Conservation (phyloP, 2,329 filamentous ascomycete species). For the Colletotrichum cordylinicola region DNA sequence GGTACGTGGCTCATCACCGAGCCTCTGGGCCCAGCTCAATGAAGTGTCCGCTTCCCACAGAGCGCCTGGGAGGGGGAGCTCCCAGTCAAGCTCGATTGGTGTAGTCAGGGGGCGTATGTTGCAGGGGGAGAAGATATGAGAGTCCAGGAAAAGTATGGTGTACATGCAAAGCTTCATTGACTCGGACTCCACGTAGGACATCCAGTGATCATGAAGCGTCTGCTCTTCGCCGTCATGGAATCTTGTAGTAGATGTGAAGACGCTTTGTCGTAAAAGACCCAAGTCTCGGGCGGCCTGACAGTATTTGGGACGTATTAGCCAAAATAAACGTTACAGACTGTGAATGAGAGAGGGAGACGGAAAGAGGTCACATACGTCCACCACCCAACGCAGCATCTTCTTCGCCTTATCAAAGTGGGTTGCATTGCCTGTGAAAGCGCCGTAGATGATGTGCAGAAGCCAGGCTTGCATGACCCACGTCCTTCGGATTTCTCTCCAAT, state of each 20-base stretch:
- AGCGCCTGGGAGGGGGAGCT: slow-evolving; percentile 31
- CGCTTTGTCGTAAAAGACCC: slow-evolving; percentile 29
- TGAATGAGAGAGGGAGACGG: background rate
- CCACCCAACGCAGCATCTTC: slow-evolving; percentile 30
- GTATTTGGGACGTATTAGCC: background rate
- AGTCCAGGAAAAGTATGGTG: slow-evolving; percentile 33
- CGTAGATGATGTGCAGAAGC: slow-evolving; percentile 34
- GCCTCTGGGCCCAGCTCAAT: slow-evolving; percentile 28
- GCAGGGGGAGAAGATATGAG: slow-evolving; percentile 32
- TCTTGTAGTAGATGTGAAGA: slow-evolving; percentile 25
- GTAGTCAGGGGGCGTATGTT: slow-evolving; percentile 34
- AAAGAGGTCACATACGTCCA: slow-evolving; percentile 27
- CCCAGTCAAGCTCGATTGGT: slow-evolving; percentile 38
- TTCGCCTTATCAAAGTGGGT: slow-evolving; percentile 28
- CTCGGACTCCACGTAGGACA: slow-evolving; percentile 30
- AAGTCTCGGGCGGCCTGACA: slow-evolving; percentile 28
- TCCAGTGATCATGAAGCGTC: slow-evolving; percentile 27
- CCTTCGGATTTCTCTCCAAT: slow-evolving; percentile 27
- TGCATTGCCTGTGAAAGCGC: slow-evolving; percentile 31
- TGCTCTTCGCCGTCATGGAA: slow-evolving; percentile 58
- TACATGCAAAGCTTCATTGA: slow-evolving; percentile 35
- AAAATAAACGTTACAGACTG: background rate
- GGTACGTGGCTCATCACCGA: slow-evolving; percentile 24
- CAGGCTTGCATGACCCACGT: slow-evolving; percentile 33
- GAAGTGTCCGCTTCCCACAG: slow-evolving; percentile 36